Evolutionary conservation across 2,329 filamentous ascomycete genomes (phyloP).

Genomic region (Cladosporium sp.): DNA sequence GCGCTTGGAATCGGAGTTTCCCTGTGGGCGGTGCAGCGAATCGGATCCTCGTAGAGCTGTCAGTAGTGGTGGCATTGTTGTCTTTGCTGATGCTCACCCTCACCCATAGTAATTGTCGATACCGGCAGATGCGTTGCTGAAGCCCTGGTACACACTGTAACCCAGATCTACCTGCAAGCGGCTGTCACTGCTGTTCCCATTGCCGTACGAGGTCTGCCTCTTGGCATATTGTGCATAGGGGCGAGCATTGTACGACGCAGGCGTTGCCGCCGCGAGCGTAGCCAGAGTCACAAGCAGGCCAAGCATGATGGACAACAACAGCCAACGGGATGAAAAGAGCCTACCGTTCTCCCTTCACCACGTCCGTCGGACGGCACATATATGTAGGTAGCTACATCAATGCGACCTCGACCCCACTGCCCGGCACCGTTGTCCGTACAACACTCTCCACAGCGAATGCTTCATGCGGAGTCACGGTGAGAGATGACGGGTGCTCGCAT

Average conservation of each 20-base stretch:
- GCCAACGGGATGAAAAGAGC: background rate
- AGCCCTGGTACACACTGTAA: constrained; percentile 31
- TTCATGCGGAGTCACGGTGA: background rate
- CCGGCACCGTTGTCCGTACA: background rate
- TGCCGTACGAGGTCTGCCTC: constrained; percentile 19
- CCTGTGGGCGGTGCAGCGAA: constrained; percentile 32
- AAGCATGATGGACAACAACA: background rate
- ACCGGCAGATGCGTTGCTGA: constrained; percentile 23
- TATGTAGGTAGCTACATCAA: background rate
- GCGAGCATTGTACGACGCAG: constrained; percentile 23
- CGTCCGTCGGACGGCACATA: background rate
- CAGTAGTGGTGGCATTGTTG: background rate
- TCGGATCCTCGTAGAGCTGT: constrained; percentile 28
- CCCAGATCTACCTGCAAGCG: constrained; percentile 31
- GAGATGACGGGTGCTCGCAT: background rate
- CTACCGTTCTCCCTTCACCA: background rate
- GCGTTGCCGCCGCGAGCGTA: constrained; percentile 21
- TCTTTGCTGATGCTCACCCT: background rate
- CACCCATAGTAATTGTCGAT: constrained; percentile 30
- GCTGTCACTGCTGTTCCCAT: constrained; percentile 11
- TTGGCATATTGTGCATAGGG: constrained; percentile 23
- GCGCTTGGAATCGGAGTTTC: constrained; percentile 33
- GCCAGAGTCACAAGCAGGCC: background rate
- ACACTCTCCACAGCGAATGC: background rate
- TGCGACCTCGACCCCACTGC: background rate